A percentile compares a stretch with the other conserved stretches of the same genome.
Conservation (phyloP, 139 green algal species). For the Chlorella sorokiniana region DNA sequence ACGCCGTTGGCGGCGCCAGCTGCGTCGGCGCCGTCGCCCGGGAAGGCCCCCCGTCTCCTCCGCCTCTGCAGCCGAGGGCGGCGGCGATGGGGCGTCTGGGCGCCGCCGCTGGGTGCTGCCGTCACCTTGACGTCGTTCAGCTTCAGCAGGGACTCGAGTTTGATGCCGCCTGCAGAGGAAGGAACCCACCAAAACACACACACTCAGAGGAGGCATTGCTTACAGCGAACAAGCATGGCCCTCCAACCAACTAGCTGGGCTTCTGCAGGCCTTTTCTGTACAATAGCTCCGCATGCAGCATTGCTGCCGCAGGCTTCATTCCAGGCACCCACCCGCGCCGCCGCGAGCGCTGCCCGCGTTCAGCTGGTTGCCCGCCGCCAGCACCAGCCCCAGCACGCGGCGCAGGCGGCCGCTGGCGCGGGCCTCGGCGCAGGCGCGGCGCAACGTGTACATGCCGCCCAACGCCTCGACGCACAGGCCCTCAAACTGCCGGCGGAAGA, state of each 20-base stretch:
- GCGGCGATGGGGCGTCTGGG: background rate
- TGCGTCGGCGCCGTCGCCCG: background rate
- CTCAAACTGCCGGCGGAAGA: slow-evolving; percentile 51
- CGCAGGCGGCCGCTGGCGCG: slow-evolving; percentile 38
- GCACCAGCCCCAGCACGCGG: slow-evolving; percentile 23
- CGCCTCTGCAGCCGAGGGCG: background rate
- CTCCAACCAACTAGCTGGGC: no score
- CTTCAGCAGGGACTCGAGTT: slow-evolving; percentile 54
- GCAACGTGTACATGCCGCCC: slow-evolving; percentile 30
- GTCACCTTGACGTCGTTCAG: slow-evolving; percentile 50
- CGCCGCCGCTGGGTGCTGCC: background rate
- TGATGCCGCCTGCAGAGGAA: slow-evolving; percentile 20
- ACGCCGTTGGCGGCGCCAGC: background rate
- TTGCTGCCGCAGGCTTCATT: background rate
- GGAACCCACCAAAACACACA: background rate
- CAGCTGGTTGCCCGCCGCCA: slow-evolving; percentile 55
- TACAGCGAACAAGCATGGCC: background rate
- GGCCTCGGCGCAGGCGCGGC: slow-evolving; percentile 46
- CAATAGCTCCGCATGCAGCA: no score
- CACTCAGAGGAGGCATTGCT: background rate
- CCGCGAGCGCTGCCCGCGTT: slow-evolving; percentile 54
- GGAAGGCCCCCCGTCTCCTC: no score
- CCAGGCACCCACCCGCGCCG: slow-evolving; percentile 14
- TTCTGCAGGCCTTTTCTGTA: no score
- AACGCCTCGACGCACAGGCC: slow-evolving; percentile 36